Base-by-base conservation (phyloP, 2,329 filamentous ascomycete genomes). In the Aureobasidium uvarum region DNA sequence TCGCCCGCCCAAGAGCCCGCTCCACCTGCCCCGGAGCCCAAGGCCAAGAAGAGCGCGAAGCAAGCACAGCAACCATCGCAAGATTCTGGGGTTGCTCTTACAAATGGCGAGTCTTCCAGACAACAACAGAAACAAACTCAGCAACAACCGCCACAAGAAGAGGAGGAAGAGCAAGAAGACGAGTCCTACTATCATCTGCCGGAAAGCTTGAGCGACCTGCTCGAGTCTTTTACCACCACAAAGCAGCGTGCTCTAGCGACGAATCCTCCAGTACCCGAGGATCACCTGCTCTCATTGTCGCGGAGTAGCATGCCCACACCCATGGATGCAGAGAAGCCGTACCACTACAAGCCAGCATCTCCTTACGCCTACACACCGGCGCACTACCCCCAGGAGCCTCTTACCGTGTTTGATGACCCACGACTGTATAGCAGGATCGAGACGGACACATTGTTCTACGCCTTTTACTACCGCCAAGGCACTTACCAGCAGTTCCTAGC, bases 401-500 rank as follows among this genome's bases (percentile, higher is more conserved):
- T 97, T 48, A 81, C 89, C 2, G 92, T 98, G 69, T 94, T 98
- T 71, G 92, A 97, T 71, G 92, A 99, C 77, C 90, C 92, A 39
- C 84, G 90, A 54, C 79, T 99, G 67, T 99, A 97, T 78, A 85
- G 86, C 31, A 86, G 91, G 66, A 94, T 99, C 67, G 95, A 99
- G 73, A 92, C 93, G 0, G 95, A 99, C 74, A 96, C 94, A 36
- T 83, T 99, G 11, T 99, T 99, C 79, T 99, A 99, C 79, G 90
- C 96, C 52, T 99, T 99, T 79, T 99, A 99, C 82, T 99, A 99
- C 81, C 92, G 94, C 71, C 95, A 99, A 78, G 92, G 92, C 31
- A 93, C 92, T 0, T 93, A 96, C 71, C 93, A 98, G 76, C 95
- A 99, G 76, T 97, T 93, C 74, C 84, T 98, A 66, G 92, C 95